Evolutionary conservation across 2,329 filamentous ascomycete species (phyloP).

Genomic region (Trichoderma lentiforme): DNA sequence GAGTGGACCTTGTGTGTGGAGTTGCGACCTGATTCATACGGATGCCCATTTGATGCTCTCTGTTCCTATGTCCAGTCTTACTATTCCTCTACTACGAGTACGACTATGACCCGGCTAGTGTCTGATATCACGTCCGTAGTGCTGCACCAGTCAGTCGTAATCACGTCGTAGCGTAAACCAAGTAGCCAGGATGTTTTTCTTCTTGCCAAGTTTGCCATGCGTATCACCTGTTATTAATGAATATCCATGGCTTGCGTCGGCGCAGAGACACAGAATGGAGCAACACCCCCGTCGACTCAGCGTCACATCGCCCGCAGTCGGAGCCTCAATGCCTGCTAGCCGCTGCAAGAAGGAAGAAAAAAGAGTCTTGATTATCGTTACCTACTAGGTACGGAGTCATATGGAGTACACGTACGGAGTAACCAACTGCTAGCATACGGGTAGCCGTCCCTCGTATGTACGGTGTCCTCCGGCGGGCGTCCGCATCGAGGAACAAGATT

Average conservation of each 20-base stretch:
- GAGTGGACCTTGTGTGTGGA: constrained; percentile 6
- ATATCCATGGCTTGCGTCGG: constrained; percentile 7
- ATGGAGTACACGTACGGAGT: not conserved
- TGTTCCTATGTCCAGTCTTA: not conserved
- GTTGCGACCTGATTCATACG: not conserved
- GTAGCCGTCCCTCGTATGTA: not conserved
- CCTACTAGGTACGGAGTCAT: not conserved
- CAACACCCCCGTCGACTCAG: not conserved
- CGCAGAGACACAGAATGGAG: constrained; percentile 7
- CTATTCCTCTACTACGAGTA: not conserved
- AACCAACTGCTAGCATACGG: not conserved
- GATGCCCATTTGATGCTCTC: not conserved
- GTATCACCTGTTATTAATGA: not conserved
- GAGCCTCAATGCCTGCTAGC: not conserved
- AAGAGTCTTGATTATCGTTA: not conserved
- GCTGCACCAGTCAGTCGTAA: not conserved
- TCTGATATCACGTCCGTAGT: not conserved
- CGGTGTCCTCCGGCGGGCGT: not conserved
- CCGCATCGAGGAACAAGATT: not conserved
- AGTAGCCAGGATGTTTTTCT: not conserved
- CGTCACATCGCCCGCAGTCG: constrained; percentile 13
- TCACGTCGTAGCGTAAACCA: not conserved
- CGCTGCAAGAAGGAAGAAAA: not conserved
- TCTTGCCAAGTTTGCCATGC: not conserved
- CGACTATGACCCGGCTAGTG: not conserved